A percentile compares a stretch with the other conserved stretches of the same genome.
phyloP scores from a whole-genome alignment of 306 rosid species.

The Vicia sativa region DNA sequence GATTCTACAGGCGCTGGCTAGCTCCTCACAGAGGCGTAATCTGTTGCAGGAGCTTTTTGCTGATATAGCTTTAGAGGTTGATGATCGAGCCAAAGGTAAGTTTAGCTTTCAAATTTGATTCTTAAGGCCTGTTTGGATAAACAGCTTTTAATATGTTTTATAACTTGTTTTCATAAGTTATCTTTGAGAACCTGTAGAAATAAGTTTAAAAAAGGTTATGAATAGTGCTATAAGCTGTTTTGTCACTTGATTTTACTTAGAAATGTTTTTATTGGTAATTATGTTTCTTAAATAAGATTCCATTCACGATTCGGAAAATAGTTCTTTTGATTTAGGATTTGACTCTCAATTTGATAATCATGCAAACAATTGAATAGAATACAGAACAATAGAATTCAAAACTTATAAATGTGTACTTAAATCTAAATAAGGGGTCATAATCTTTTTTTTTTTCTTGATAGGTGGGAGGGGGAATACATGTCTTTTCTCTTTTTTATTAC shows the following conservation, averaged over 20 bases:
- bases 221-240: too few species aligned
- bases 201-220: too few species aligned
- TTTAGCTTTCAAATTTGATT: not conserved
- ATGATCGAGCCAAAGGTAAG: conserved; percentile 87
- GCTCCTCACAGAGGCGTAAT: conserved; percentile 83
- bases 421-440: conserved; percentile 10
- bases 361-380: conserved; percentile 2
- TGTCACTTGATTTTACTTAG: not conserved
- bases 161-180: too few species aligned
- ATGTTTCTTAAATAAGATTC: not conserved
- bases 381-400: not conserved
- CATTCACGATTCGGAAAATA: not conserved
- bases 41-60: conserved; percentile 94
- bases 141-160: too few species aligned
- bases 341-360: not conserved
- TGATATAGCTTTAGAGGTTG: conserved; percentile 88
- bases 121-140: too few species aligned
- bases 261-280: not conserved
- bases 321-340: not conserved
- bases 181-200: too few species aligned
- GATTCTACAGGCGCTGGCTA: conserved; percentile 72
- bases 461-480: not conserved
- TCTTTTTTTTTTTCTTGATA: not conserved
- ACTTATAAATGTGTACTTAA: conserved; percentile 18
- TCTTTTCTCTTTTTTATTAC: conserved; percentile 7